Conservation (phyloP, 768 basidiomycete genomes). For the Trametes villosa region DNA sequence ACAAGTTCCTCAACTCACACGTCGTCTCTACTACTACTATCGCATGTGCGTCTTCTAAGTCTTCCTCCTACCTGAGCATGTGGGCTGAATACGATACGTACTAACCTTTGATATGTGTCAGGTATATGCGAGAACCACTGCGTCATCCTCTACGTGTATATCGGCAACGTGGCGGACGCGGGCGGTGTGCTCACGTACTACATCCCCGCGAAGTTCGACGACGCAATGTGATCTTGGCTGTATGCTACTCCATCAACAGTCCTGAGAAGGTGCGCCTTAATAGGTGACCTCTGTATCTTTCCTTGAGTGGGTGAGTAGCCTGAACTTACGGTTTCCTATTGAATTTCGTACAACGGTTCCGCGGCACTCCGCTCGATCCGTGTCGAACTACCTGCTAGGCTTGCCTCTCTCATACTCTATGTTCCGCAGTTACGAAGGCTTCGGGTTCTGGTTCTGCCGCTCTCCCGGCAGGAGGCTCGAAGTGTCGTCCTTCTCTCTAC, state of each 20-base stretch:
- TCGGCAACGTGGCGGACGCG: slow-evolving; percentile 76
- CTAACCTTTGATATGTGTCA: slow-evolving; percentile 31
- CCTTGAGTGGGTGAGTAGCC: too few species aligned
- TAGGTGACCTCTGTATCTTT: too few species aligned
- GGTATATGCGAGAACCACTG: slow-evolving; percentile 85
- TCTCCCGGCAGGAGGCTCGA: too few species aligned
- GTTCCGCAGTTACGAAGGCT: too few species aligned
- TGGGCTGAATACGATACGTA: neutral
- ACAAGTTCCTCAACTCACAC: slow-evolving; percentile 82
- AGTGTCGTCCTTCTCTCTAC: too few species aligned
- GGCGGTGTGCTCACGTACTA: slow-evolving; percentile 90
- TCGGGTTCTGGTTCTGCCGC: too few species aligned
- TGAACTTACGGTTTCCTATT: too few species aligned
- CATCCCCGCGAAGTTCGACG: slow-evolving; percentile 77
- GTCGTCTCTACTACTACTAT: slow-evolving; percentile 84
- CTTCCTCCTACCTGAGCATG: too few species aligned
- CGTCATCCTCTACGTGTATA: slow-evolving; percentile 87
- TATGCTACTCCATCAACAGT: neutral
- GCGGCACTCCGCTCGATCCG: neutral
- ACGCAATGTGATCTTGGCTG: slow-evolving; percentile 26
- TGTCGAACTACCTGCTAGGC: neutral
- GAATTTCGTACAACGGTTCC: neutral
- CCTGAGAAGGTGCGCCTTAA: neutral
- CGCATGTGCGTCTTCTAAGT: slow-evolving; percentile 59
- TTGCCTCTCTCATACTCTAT: neutral